Conservation (phyloP, 1,284 basidiomycete genomes). For the Leccinum fuscescens region DNA sequence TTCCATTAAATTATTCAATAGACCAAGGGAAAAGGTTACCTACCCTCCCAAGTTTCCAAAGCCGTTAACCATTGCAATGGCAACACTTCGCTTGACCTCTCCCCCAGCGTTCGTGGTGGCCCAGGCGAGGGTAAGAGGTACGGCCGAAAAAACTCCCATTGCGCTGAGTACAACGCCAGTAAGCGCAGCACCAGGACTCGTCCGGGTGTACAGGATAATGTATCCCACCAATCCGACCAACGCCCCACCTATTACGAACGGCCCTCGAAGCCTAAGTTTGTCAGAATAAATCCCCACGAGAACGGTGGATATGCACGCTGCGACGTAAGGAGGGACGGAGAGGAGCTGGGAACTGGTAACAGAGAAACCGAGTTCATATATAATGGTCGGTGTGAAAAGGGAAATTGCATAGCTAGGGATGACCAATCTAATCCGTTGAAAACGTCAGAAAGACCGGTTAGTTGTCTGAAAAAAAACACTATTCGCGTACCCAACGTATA, state of each 20-base stretch:
- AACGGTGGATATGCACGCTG: constrained; percentile 39
- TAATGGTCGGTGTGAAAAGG: constrained; percentile 56
- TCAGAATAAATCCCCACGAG: constrained; percentile 42
- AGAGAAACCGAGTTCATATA: constrained; percentile 52
- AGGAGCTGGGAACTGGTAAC: constrained; percentile 56
- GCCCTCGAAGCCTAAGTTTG: constrained; percentile 40
- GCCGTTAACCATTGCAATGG: constrained; percentile 54
- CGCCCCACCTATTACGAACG: constrained; percentile 39
- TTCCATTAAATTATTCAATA: neutral
- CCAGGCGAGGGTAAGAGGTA: constrained; percentile 57
- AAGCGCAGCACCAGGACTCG: constrained; percentile 40
- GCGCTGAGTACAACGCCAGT: constrained; percentile 49
- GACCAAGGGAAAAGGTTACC: neutral
- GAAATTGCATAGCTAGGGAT: constrained; percentile 55
- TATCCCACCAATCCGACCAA: constrained; percentile 42
- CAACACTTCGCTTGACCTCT: constrained; percentile 49
- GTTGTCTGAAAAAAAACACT: neutral
- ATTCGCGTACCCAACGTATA: constrained; percentile 40
- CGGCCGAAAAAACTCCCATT: constrained; percentile 50
- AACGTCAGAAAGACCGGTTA: neutral
- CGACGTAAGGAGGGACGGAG: constrained; percentile 48
- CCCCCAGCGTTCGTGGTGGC: constrained; percentile 55
- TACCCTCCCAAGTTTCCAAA: constrained; percentile 55
- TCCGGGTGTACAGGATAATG: constrained; percentile 40
- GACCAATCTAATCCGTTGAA: constrained; percentile 34